Evolutionary conservation across 116 monocot genomes (phyloP), one percentile per base, ranked within the genome.

Genomic region (Iris pallida): DNA sequence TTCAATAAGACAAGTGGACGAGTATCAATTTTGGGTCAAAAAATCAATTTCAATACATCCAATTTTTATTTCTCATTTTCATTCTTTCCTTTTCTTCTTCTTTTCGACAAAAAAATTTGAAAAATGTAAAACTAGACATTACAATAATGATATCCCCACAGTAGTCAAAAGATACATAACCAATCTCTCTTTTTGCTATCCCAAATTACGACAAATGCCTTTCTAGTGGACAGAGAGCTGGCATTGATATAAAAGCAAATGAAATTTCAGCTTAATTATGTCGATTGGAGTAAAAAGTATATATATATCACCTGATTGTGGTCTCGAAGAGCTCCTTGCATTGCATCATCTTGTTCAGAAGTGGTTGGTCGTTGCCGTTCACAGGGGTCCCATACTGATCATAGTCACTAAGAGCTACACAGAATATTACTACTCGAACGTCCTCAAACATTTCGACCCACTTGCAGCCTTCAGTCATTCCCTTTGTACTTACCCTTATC

Each of bases 361-460:
- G 76, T 4, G 82, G 75, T 13, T 61, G 68, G 42, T 16, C 69
- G n/a, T 68, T 78, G 15, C 77, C 79, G 17, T 59, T 68, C 4
- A 71, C 75, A 12, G 88, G 67, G 47, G 64, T 59, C 0, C 80
- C 79, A 5, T 83, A 66, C 57, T 80, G 75, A 40, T 90, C 82
- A 30, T 95, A 95, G 53, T 95, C 95, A 17, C 91, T 90, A 64
- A 95, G 85, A n/a, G 88, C 59, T 18, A 91, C 83, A 46, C 86
- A 95, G 73, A 90, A 95, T 63, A 95, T 88, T 8, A 95, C 83
- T 8, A 62, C 73, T 19, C 80, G 79, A 19, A 78, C 91, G 72
- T 95, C 95, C 64, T 95, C 91, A 68, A 95, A 91, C 95, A 95
- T 95, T 68, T 95, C 91, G 47, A 95, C 71, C 91, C 95, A 95